Percentiles rank a stretch among this genome's conserved stretches.
phyloP scores from a whole-genome alignment of 257 asterid species.

The Perilla frutescens region DNA sequence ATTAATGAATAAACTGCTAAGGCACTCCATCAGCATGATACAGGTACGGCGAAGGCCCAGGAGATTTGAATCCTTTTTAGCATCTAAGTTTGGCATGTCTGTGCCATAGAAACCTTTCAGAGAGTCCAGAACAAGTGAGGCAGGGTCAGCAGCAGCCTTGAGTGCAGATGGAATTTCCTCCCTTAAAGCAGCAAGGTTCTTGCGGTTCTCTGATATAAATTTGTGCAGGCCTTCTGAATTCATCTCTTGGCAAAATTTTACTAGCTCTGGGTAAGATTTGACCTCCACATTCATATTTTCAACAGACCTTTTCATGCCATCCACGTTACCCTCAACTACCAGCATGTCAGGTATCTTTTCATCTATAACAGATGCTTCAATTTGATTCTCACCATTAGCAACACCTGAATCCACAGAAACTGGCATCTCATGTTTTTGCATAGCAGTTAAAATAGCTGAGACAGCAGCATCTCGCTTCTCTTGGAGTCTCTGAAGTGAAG shows the following conservation, averaged over 20 bases:
- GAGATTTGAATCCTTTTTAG: slow-evolving; percentile 70
- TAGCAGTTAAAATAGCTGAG: slow-evolving; percentile 61
- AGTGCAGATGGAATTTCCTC: slow-evolving; percentile 82
- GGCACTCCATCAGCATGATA: slow-evolving; percentile 94
- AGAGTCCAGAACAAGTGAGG: slow-evolving; percentile 80
- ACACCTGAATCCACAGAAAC: slow-evolving; percentile 46
- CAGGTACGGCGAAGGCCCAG: slow-evolving; percentile 86
- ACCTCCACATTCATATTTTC: slow-evolving; percentile 51
- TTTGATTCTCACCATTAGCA: slow-evolving; percentile 43
- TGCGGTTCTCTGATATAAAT: slow-evolving; percentile 90
- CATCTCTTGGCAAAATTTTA: slow-evolving; percentile 73
- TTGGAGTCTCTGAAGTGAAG: slow-evolving; percentile 73
- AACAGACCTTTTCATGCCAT: slow-evolving; percentile 41
- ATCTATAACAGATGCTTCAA: slow-evolving; percentile 41
- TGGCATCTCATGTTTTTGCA: slow-evolving; percentile 51
- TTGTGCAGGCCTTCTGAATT: slow-evolving; percentile 82
- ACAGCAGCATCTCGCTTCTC: slow-evolving; percentile 88
- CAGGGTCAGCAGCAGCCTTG: slow-evolving; percentile 72
- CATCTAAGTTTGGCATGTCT: slow-evolving; percentile 58
- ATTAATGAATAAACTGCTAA: slow-evolving; percentile 54
- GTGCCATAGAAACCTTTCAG: slow-evolving; percentile 74
- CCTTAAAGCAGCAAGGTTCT: slow-evolving; percentile 70
- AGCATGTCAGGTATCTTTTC: slow-evolving; percentile 47
- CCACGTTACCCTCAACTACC: slow-evolving; percentile 43
- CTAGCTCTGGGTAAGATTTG: slow-evolving; percentile 70